Percentiles rank a stretch among this genome's conserved stretches.
phyloP scores from a whole-genome alignment of 2,329 filamentous ascomycete species.

The Ascochyta pisi region DNA sequence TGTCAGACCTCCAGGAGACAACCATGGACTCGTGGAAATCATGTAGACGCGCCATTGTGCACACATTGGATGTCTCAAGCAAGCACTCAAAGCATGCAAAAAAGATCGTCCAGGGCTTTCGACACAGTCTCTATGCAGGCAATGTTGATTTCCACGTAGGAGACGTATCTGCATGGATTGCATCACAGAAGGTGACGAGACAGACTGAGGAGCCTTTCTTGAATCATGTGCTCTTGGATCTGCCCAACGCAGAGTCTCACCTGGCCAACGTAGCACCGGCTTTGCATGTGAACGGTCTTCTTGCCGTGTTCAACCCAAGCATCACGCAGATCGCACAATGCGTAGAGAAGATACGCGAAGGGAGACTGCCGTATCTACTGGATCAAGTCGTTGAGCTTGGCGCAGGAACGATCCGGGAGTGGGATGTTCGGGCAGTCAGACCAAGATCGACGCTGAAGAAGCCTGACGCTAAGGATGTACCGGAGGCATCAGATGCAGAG shows the following conservation, averaged over 20 bases:
- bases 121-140: constrained; percentile 71
- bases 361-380: constrained; percentile 63
- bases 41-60: constrained; percentile 71
- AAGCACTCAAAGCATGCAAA: constrained; percentile 70
- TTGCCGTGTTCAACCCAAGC: constrained; percentile 77
- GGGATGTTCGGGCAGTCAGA: constrained; percentile 66
- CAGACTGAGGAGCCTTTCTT: constrained; percentile 65
- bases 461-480: constrained; percentile 16
- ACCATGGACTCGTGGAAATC: constrained; percentile 47
- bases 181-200: constrained; percentile 50
- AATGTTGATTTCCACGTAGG: constrained; percentile 78
- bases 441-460: constrained; percentile 46
- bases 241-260: constrained; percentile 68
- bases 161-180: constrained; percentile 69
- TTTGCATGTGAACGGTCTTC: constrained; percentile 67
- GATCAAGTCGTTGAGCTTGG: constrained; percentile 68
- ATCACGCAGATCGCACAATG: constrained; percentile 79
- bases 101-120: constrained; percentile 70
- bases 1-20: constrained; percentile 40
- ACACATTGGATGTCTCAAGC: constrained; percentile 72
- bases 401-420: constrained; percentile 63
- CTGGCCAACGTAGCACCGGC: constrained; percentile 61
- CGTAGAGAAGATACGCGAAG: constrained; percentile 60
- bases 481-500: constrained; percentile 20
- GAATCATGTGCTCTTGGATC: constrained; percentile 74